These are phyloP conservation scores for Naganishia cerealis DNA, from an alignment of 1,284 basidiomycete genomes.

Conservation along the genomic window DNA sequence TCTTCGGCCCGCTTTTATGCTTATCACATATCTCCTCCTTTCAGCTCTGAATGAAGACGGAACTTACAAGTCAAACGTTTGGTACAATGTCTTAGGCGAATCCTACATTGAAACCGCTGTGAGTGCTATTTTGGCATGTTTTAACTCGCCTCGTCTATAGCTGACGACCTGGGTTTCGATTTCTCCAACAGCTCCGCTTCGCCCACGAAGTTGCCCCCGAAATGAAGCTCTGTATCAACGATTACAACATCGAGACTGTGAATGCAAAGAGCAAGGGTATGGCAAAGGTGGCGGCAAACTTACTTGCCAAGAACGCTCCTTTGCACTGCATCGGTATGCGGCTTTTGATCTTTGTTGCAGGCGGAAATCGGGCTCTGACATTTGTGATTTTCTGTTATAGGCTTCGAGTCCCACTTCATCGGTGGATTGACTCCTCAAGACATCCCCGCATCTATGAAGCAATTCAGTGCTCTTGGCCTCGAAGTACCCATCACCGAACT, in stretches of 20 bases:
- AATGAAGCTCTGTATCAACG: conserved; percentile 48
- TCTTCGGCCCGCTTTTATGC: background rate
- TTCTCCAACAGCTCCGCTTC: conserved; percentile 35
- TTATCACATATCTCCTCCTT: background rate
- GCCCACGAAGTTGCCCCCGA: conserved; percentile 45
- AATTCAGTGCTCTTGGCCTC: conserved; percentile 44
- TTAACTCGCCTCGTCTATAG: background rate
- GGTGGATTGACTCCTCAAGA: conserved; percentile 39
- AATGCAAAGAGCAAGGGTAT: conserved; percentile 42
- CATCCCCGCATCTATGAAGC: conserved; percentile 39
- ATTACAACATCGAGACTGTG: conserved; percentile 46
- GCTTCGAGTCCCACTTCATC: conserved; percentile 46
- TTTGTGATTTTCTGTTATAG: background rate
- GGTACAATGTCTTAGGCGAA: conserved; percentile 44
- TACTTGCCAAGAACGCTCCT: conserved; percentile 39
- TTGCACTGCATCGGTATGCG: conserved; percentile 40
- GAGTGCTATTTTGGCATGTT: conserved; percentile 14
- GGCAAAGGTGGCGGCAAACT: conserved; percentile 36
- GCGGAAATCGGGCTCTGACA: background rate
- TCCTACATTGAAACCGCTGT: conserved; percentile 42
- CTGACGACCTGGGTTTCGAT: too few species aligned
- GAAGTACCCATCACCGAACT: conserved; percentile 48
- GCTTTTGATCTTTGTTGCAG: too few species aligned
- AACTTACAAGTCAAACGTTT: conserved; percentile 39
- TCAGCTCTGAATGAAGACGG: conserved; percentile 44